phyloP scores from a whole-genome alignment of 306 rosid species.

The Coriaria nepalensis region DNA sequence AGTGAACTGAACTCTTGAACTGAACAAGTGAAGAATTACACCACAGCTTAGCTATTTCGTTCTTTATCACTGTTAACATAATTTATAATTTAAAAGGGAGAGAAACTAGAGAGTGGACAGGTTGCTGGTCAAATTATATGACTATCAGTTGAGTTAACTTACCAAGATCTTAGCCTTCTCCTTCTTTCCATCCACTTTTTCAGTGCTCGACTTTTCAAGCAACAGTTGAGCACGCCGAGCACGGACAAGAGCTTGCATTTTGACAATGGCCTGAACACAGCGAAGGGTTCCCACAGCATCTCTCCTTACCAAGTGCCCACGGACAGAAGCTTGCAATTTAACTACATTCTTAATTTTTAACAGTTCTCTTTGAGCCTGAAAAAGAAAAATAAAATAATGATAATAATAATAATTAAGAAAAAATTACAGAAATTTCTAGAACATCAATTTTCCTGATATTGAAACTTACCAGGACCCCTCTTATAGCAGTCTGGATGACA shows the following conservation, averaged over 20 bases:
- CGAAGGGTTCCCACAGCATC: constrained; percentile 87
- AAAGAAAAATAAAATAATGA: background rate
- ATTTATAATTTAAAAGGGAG: too few species aligned
- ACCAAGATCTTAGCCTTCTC: constrained; percentile 33
- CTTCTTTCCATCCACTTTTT: constrained; percentile 18
- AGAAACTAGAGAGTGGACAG: background rate
- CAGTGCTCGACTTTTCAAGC: constrained; percentile 13
- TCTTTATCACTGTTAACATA: background rate
- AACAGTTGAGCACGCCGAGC: constrained; percentile 42
- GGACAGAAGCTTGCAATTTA: constrained; percentile 90
- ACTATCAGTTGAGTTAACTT: constrained; percentile 14
- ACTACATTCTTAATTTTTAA: constrained; percentile 42
- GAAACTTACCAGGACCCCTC: constrained; percentile 60
- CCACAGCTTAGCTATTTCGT: background rate
- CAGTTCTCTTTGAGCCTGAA: constrained; percentile 49
- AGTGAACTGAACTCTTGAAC: background rate
- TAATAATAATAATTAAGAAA: too few species aligned
- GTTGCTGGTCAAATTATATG: too few species aligned
- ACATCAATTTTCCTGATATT: background rate
- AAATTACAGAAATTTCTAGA: constrained; percentile 2
- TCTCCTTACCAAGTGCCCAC: constrained; percentile 84
- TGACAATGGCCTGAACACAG: constrained; percentile 75
- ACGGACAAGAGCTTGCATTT: constrained; percentile 79
- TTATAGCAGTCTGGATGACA: constrained; percentile 60
- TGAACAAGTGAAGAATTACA: constrained; percentile 7